phyloP scores from a whole-genome alignment of 2,329 filamentous ascomycete genomes.

The Aureobasidium sp. region DNA sequence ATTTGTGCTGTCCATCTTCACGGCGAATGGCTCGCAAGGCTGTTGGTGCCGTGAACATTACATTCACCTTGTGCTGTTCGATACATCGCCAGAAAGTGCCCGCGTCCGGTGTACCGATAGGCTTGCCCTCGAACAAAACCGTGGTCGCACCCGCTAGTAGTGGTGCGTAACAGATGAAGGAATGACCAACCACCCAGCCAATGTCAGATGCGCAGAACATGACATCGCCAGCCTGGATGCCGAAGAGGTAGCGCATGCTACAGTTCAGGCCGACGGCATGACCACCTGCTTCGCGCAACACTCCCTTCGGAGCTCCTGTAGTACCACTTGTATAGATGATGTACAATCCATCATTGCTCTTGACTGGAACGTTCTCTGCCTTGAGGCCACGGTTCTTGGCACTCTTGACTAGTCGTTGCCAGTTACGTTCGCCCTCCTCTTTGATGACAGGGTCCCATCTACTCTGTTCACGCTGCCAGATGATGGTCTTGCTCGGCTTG shows the following conservation, averaged over 20 bases:
- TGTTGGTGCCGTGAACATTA: slow-evolving; percentile 78
- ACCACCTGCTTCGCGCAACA: slow-evolving; percentile 72
- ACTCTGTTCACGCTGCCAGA: slow-evolving; percentile 76
- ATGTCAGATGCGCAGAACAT: slow-evolving; percentile 77
- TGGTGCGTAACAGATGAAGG: slow-evolving; percentile 83
- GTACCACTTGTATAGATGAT: slow-evolving; percentile 85
- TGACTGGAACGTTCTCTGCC: slow-evolving; percentile 68
- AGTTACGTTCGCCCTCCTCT: slow-evolving; percentile 62
- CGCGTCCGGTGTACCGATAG: slow-evolving; percentile 78
- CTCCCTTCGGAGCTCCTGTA: slow-evolving; percentile 74
- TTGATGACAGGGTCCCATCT: slow-evolving; percentile 64
- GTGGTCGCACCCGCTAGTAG: slow-evolving; percentile 78
- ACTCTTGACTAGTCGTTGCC: slow-evolving; percentile 68
- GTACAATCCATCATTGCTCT: slow-evolving; percentile 72
- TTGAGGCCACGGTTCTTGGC: slow-evolving; percentile 57
- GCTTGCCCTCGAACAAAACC: slow-evolving; percentile 89
- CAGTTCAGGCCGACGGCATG: slow-evolving; percentile 79
- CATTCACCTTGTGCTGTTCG: slow-evolving; percentile 76
- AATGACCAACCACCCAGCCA: slow-evolving; percentile 83
- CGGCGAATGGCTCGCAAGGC: slow-evolving; percentile 80
- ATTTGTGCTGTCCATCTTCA: slow-evolving; percentile 67
- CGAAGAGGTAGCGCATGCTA: slow-evolving; percentile 74
- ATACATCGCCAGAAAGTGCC: slow-evolving; percentile 82
- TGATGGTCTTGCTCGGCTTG: slow-evolving; percentile 63
- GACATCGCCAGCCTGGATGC: slow-evolving; percentile 74